These are phyloP conservation scores for Xylaria sp. DNA, from an alignment of 2,329 filamentous ascomycete genomes.

Conservation along the genomic window DNA sequence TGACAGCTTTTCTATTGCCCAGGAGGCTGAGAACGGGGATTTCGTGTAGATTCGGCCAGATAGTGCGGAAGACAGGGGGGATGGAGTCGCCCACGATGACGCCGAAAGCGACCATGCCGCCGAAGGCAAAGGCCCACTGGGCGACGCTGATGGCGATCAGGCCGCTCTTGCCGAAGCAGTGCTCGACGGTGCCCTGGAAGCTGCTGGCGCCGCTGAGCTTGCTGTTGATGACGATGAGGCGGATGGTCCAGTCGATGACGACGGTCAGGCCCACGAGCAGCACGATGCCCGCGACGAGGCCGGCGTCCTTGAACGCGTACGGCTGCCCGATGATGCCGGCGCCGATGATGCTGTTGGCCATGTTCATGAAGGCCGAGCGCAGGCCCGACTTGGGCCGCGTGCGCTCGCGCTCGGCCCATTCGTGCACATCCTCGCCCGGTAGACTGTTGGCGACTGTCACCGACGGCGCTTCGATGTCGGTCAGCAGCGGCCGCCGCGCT, in stretches of 20 bases:
- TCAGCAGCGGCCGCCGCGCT: constrained; percentile 73
- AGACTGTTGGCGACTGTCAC: constrained; percentile 71
- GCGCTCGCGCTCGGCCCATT: constrained; percentile 65
- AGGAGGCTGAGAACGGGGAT: constrained; percentile 85
- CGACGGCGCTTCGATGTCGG: constrained; percentile 77
- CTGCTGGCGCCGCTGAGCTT: constrained; percentile 94
- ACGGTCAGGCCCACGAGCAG: constrained; percentile 83
- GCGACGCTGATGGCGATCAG: constrained; percentile 89
- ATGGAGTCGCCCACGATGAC: constrained; percentile 98
- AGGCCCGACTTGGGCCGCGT: constrained; percentile 84
- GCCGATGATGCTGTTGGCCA: constrained; percentile 98
- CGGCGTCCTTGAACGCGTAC: constrained; percentile 94
- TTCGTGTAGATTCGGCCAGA: constrained; percentile 80
- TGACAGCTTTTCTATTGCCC: constrained; percentile 83
- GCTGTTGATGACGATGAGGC: constrained; percentile 95
- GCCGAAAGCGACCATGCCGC: constrained; percentile 97
- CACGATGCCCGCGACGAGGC: constrained; percentile 80
- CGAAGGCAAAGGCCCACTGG: constrained; percentile 98
- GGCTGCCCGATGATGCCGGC: constrained; percentile 84
- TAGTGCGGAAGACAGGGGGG: constrained; percentile 83
- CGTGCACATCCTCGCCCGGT: constrained; percentile 56
- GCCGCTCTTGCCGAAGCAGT: constrained; percentile 90
- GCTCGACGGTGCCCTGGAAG: constrained; percentile 95
- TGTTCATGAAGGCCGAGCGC: constrained; percentile 96
- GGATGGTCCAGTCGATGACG: constrained; percentile 96